A percentile compares a stretch with the other conserved stretches of the same genome.
These are phyloP conservation scores for Umbelopsis isabellina DNA, from an alignment of 192 early-diverging fungal species.

Conservation along the genomic window DNA sequence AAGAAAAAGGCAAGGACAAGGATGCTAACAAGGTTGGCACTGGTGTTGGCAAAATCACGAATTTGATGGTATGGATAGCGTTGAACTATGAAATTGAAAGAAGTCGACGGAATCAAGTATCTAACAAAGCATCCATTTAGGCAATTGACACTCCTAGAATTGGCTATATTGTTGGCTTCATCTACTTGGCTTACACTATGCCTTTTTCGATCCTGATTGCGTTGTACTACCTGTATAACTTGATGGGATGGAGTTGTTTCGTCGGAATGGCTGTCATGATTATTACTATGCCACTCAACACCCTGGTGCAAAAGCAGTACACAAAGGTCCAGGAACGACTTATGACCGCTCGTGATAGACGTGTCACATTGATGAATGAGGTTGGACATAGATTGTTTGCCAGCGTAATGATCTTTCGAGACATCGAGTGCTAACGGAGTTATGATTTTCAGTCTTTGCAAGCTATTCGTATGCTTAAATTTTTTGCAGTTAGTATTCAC, in stretches of 20 bases:
- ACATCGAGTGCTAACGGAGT: neutral
- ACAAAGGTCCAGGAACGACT: constrained; percentile 56
- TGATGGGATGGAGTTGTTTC: constrained; percentile 82
- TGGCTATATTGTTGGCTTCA: constrained; percentile 34
- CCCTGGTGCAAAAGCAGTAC: constrained; percentile 56
- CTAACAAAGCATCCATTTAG: neutral
- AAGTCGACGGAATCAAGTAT: constrained; percentile 57
- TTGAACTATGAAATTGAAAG: constrained; percentile 60
- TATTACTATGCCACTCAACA: constrained; percentile 62
- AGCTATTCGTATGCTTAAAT: constrained; percentile 86
- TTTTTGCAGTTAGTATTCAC: constrained; percentile 56
- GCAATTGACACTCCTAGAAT: constrained; percentile 16
- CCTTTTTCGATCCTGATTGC: constrained; percentile 75
- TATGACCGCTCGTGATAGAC: constrained; percentile 69
- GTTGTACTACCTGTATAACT: constrained; percentile 66
- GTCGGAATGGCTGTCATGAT: constrained; percentile 77
- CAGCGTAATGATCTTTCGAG: neutral
- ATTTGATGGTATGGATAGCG: constrained; percentile 61
- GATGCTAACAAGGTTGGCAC: constrained; percentile 30
- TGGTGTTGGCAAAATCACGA: constrained; percentile 68
- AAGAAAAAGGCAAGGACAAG: constrained; percentile 22
- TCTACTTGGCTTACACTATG: constrained; percentile 63
- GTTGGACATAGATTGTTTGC: constrained; percentile 24
- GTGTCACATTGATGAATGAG: constrained; percentile 80
- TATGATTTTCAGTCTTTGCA: constrained; percentile 33